Evolutionary conservation across 345 rosid species (phyloP), one percentile per base, ranked within the genome.

Genomic region (Viola odorata): DNA sequence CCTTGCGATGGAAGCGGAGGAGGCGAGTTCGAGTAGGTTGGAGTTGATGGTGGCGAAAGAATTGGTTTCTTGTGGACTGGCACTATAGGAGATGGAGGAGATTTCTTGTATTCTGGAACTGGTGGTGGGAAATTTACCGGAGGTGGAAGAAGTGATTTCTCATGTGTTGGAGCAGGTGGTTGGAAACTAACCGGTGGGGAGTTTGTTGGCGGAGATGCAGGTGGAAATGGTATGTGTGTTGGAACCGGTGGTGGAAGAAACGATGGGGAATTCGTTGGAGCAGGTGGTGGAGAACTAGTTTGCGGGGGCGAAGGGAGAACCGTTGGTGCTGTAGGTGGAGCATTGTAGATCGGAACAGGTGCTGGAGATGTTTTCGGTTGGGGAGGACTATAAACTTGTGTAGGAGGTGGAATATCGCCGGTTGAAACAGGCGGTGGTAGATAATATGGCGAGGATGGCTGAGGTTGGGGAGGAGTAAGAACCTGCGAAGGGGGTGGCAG

Each of bases 21-120:
- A 41, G 58, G 69, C 0, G 67, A 69, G 23, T 52, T 39, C 39
- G 45, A 16, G 50, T n/a, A 1, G 45, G 56, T 15, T 0, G 66
- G 52, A 5, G 53, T 12, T 16, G 42, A 53, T 16, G 60, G 60
- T 12, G 68, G 52, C 37, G 7, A n/a, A 32, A 39, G 40, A 12
- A 37, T 53, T 12, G 67, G 14, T 8, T 74, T 37, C 37, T 4
- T 55, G 41, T 58, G 65, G 0, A 59, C 65, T n/a, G 75, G 76
- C 15, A 38, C 51, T 58, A 57, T 44, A 51, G 11, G 56, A 12
- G 37, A 13, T 12, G 69, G 66, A 5, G 60, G 67, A 17, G 57
- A 39, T 23, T 36, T 37, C 17, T 23, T 37, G 32, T 15, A 14
- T 5, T 13, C 48, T 15, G 60, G 60, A 32, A 57, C 50, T 15